Percentiles rank a stretch among this genome's conserved stretches.
Evolutionary conservation across 202 grass and related monocot genomes (phyloP).

Genomic region (Digitaria exilis): DNA sequence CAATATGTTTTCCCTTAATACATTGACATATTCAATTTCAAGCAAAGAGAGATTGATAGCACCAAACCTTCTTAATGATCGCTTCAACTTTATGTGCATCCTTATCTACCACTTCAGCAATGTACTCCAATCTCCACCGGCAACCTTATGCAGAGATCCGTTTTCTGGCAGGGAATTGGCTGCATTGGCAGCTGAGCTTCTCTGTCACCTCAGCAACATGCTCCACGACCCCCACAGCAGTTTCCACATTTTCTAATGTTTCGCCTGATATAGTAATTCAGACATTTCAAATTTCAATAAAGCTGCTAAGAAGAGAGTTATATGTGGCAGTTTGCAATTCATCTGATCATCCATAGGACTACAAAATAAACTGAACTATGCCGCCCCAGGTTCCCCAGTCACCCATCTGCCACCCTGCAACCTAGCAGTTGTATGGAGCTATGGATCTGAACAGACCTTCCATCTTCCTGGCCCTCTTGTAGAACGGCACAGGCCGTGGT

Average conservation of each 20-base stretch:
- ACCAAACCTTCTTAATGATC: constrained; percentile 62
- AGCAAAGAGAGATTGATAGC: constrained; percentile 1
- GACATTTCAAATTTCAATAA: not conserved
- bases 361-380: not conserved
- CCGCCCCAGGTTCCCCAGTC: too few species aligned
- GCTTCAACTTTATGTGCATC: constrained; percentile 65
- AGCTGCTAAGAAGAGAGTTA: not conserved
- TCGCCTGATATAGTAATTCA: constrained; percentile 45
- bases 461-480: constrained; percentile 51
- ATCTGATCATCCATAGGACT: not conserved
- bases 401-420: not conserved
- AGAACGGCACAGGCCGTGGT: constrained; percentile 60
- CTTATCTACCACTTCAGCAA: constrained; percentile 69
- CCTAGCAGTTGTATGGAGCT: not conserved
- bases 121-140: constrained; percentile 54
- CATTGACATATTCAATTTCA: not conserved
- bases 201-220: constrained; percentile 59
- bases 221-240: constrained; percentile 61
- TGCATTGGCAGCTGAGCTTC: constrained; percentile 54
- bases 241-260: constrained; percentile 47
- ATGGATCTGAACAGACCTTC: constrained; percentile 56
- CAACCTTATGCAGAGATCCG: constrained; percentile 44
- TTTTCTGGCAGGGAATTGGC: constrained; percentile 49
- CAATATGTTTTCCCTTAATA: not conserved
- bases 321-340: not conserved